Evolutionary conservation across 169 alveolate genomes (phyloP), one percentile per base, ranked within the genome.

Genomic region (Cryptosporidium sp.): DNA sequence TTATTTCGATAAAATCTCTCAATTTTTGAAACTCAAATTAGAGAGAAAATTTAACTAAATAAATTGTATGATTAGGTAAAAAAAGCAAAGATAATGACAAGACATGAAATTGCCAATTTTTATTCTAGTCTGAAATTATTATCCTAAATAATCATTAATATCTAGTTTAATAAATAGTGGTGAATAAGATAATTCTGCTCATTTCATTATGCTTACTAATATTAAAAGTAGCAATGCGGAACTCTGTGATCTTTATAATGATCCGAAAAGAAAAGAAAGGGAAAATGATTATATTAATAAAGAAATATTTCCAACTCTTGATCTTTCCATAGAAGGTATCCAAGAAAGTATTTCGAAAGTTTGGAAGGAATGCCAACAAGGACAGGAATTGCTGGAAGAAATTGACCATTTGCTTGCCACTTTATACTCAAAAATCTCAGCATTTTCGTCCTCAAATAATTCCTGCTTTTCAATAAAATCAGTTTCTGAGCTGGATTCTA

Each of bases 311-410:
- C 86, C 86, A 51, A 73, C 86, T 3, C 51, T 73, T 29, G 86
- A 73, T 31, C 68, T 73, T 33, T 73, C 86, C 5, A 73, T 73
- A n/a, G 86, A 73, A n/a, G 86, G 86, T 51, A 52, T 73, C 33
- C 67, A 73, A 16, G 86, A 73, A 73, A 52, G 71, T 41, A 73
- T 73, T 2, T 9, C 26, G 12, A 73, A 73, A 33, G 71, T 73
- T 14, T 26, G 68, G 45, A 2, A 33, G 1, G 86, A 73, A 35
- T 73, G 86, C 29, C 52, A 52, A 33, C 55, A 52, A 14, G 86
- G 86, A 7, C 55, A 73, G 14, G 70, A 52, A 16, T 18, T 73
- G 10, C 6, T 73, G 10, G 39, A 33, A 16, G 86, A 73, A 58
- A 73, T 73, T 10, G 86, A 73, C 31, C 39, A 18, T 26, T n/a